Evolutionary conservation across 495 filamentous ascomycete species (phyloP).

Genomic region (Penicillium chermesinum): DNA sequence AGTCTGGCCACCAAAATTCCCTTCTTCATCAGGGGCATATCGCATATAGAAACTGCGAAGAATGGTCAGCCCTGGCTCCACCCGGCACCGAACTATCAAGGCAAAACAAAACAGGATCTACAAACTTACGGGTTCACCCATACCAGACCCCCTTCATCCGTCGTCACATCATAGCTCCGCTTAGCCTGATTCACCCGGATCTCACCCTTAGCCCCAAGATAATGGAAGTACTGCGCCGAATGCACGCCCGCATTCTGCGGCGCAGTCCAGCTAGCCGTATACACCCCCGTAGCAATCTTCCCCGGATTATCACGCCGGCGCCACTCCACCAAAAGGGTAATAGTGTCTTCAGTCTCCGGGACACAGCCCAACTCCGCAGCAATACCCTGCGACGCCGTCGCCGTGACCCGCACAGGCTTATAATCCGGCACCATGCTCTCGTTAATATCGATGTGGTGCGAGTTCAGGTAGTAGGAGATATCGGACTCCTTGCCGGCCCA

Average conservation of each 20-base stretch:
- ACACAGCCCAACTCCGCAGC: conserved; percentile 72
- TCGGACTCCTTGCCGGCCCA: conserved; percentile 91
- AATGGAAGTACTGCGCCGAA: conserved; percentile 94
- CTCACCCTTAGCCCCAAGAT: conserved; percentile 78
- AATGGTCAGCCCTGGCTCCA: too few species aligned
- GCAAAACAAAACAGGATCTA: neutral
- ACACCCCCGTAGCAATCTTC: conserved; percentile 80
- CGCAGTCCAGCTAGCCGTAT: conserved; percentile 92
- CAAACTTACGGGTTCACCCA: conserved; percentile 71
- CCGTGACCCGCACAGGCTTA: conserved; percentile 72
- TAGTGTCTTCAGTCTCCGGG: conserved; percentile 82
- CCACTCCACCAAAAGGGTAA: conserved; percentile 86
- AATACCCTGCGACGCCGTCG: conserved; percentile 66
- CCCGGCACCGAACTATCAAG: too few species aligned
- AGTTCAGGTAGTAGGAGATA: conserved; percentile 93
- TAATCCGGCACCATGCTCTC: conserved; percentile 85
- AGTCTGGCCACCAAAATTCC: conserved; percentile 85
- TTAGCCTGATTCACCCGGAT: conserved; percentile 90
- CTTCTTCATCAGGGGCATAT: conserved; percentile 91
- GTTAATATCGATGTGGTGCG: conserved; percentile 85
- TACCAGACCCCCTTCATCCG: conserved; percentile 63
- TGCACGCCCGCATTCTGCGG: conserved; percentile 89
- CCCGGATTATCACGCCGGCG: conserved; percentile 59
- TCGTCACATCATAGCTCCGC: conserved; percentile 89
- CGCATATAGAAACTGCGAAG: conserved; percentile 82